Conservation (phyloP, 768 basidiomycete genomes). For the Leucocoprinus birnbaumii region DNA sequence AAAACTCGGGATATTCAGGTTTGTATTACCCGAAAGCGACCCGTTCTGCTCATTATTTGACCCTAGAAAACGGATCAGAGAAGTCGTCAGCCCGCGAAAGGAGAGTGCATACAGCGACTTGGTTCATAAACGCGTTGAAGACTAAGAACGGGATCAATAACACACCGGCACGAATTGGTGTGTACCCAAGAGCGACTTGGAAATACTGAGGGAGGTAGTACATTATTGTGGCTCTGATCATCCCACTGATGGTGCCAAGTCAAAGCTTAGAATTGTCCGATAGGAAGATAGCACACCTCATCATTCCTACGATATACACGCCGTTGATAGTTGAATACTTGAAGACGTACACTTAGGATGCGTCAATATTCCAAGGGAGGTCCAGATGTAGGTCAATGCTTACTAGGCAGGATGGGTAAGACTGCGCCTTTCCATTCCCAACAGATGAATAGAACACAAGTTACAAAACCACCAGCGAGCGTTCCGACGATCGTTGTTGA, state of each 20-base stretch:
- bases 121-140: slow-evolving; percentile 59
- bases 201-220: slow-evolving; percentile 78
- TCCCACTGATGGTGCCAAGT: no score
- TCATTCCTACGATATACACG: slow-evolving; percentile 67
- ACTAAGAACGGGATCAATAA: slow-evolving; percentile 70
- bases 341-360: slow-evolving; percentile 66
- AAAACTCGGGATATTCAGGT: not conserved
- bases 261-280: no score
- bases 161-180: slow-evolving; percentile 53
- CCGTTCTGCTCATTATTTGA: slow-evolving; percentile 57
- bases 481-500: slow-evolving; percentile 64
- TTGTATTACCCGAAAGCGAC: slow-evolving; percentile 48
- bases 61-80: not conserved
- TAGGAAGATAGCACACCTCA: slow-evolving; percentile 38
- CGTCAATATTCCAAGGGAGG: no score
- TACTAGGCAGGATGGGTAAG: slow-evolving; percentile 73
- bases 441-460: slow-evolving; percentile 55
- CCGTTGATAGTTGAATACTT: slow-evolving; percentile 61
- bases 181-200: slow-evolving; percentile 64
- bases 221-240: slow-evolving; percentile 59
- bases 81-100: not conserved
- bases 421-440: slow-evolving; percentile 73
- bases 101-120: slow-evolving; percentile 42
- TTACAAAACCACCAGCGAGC: slow-evolving; percentile 50
- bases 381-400: no score